These are phyloP conservation scores for Chiua virens DNA, from an alignment of 768 basidiomycete species.

Conservation along the genomic window DNA sequence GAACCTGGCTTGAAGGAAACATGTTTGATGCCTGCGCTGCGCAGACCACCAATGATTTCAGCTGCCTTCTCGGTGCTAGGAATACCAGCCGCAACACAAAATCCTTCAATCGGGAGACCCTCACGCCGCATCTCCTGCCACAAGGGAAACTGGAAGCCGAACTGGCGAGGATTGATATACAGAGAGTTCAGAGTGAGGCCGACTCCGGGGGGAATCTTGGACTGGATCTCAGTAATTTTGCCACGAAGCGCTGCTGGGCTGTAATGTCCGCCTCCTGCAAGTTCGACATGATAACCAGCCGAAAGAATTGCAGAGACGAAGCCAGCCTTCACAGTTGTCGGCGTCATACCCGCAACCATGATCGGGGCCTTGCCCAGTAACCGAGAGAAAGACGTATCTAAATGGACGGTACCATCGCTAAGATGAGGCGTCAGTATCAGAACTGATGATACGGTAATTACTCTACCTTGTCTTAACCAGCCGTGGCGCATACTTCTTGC, in stretches of 20 bases:
- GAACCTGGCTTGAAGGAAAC: slow-evolving; percentile 98
- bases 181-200: slow-evolving; percentile 93
- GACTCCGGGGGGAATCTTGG: slow-evolving; percentile 80
- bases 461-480: slow-evolving; percentile 85
- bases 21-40: slow-evolving; percentile 87
- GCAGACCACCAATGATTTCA: slow-evolving; percentile 88
- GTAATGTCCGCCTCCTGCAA: slow-evolving; percentile 98
- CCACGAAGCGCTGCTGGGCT: slow-evolving; percentile 83
- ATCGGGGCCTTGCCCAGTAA: slow-evolving; percentile 95
- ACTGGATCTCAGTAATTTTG: slow-evolving; percentile 92
- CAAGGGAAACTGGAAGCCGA: slow-evolving; percentile 93
- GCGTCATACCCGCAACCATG: slow-evolving; percentile 99
- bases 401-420: slow-evolving; percentile 87
- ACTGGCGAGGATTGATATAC: slow-evolving; percentile 98
- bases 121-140: slow-evolving; percentile 98
- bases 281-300: slow-evolving; percentile 94
- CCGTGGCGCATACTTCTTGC: slow-evolving; percentile 79
- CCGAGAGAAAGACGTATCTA: slow-evolving; percentile 96
- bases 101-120: slow-evolving; percentile 96
- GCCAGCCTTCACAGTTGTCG: slow-evolving; percentile 91
- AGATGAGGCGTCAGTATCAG: background rate
- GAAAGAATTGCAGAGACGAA: slow-evolving; percentile 92
- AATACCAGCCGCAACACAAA: slow-evolving; percentile 97
- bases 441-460: background rate
- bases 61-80: slow-evolving; percentile 96